Percentiles rank a stretch among this genome's conserved stretches.
phyloP scores from a whole-genome alignment of 805 yeast species.

The Metschnikowia drakensbergensis region DNA sequence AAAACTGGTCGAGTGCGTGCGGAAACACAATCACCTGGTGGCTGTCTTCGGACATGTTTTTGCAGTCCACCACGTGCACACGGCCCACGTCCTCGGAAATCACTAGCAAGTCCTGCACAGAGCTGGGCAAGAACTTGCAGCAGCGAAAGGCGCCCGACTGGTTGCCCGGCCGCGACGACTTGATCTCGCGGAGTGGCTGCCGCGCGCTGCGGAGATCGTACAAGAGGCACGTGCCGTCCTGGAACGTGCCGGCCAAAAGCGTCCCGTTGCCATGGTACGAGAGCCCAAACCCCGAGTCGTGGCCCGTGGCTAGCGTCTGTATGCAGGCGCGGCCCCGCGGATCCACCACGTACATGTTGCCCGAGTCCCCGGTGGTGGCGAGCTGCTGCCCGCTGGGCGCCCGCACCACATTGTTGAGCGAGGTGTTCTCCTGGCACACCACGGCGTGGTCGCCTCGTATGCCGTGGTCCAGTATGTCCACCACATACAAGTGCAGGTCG shows the following conservation, averaged over 20 bases:
- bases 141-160: constrained; percentile 67
- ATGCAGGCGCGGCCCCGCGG: constrained; percentile 31
- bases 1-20: constrained; percentile 40
- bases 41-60: constrained; percentile 44
- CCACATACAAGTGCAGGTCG: constrained; percentile 65
- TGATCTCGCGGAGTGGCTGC: constrained; percentile 49
- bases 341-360: constrained; percentile 56
- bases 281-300: constrained; percentile 82
- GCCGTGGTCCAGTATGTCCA: constrained; percentile 52
- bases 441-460: constrained; percentile 39
- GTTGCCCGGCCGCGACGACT: constrained; percentile 55
- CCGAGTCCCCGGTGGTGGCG: constrained; percentile 72
- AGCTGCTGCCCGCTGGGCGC: constrained; percentile 43
- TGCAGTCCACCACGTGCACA: constrained; percentile 77
- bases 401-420: constrained; percentile 70
- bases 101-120: constrained; percentile 71
- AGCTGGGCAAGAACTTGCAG: constrained; percentile 47
- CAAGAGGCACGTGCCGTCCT: constrained; percentile 74
- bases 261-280: constrained; percentile 73
- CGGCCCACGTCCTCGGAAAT: constrained; percentile 84
- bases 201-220: constrained; percentile 68
- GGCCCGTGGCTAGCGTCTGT: constrained; percentile 48
- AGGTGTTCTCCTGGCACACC: constrained; percentile 51
- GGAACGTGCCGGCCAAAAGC: constrained; percentile 76
- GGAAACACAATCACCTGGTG: constrained; percentile 69